Evolutionary conservation across 2,329 filamentous ascomycete genomes (phyloP).

Genomic region (Talaromyces marneffei): DNA sequence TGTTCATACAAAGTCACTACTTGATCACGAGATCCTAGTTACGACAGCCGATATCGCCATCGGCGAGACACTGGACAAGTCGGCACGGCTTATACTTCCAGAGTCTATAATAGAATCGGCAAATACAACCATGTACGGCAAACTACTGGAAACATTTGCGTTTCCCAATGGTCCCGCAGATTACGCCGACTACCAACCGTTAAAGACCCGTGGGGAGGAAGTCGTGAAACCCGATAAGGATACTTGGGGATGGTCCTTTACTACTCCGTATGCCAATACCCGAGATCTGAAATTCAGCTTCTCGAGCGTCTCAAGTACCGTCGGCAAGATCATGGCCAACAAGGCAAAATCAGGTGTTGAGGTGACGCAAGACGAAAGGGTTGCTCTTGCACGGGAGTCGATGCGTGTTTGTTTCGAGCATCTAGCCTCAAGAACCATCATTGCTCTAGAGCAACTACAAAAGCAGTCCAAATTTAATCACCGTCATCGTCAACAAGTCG

Average conservation of each 20-base stretch:
- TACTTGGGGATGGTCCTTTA: constrained; percentile 62
- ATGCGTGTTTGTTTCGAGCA: constrained; percentile 87
- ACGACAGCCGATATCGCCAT: constrained; percentile 74
- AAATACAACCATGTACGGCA: constrained; percentile 71
- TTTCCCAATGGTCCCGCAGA: constrained; percentile 50
- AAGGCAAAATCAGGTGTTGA: constrained; percentile 24
- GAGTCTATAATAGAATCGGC: constrained; percentile 47
- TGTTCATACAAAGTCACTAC: constrained; percentile 64
- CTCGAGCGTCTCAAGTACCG: constrained; percentile 61
- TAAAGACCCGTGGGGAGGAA: constrained; percentile 54
- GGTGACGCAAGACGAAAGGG: constrained; percentile 56
- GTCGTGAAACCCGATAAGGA: constrained; percentile 42
- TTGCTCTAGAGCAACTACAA: constrained; percentile 54
- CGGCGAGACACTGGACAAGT: constrained; percentile 85
- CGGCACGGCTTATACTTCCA: constrained; percentile 70
- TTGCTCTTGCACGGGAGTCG: constrained; percentile 61
- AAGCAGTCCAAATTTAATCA: not conserved
- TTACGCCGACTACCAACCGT: constrained; percentile 51
- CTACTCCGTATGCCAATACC: constrained; percentile 60
- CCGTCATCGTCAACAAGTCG: constrained; percentile 30
- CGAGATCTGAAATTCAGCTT: constrained; percentile 65
- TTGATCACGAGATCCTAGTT: constrained; percentile 67
- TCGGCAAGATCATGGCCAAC: constrained; percentile 52
- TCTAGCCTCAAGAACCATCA: constrained; percentile 65
- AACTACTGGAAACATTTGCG: constrained; percentile 71